Evolutionary conservation across 768 basidiomycete genomes (phyloP), one percentile per base, ranked within the genome.

Genomic region (Filobasidium wieringae): DNA sequence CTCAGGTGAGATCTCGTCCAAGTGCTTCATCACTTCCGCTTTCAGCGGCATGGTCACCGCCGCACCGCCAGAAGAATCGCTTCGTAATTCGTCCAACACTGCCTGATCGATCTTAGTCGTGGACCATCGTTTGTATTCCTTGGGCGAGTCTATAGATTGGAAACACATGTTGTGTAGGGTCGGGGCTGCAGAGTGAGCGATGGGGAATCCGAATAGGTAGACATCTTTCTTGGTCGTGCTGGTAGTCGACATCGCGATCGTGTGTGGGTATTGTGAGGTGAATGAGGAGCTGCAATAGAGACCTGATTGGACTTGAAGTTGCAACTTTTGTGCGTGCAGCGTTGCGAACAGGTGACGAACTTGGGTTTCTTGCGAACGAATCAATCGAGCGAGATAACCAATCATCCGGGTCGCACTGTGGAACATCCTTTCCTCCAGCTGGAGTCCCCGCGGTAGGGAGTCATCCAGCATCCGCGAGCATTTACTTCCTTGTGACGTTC

Each of bases 31-130:
- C 2, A 57, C 59, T n/a, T 51, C 58, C n/a, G 60, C 50, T 41
- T 68, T 68, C 60, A 63, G 53, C 12, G 67, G 67, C 67, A 66
- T 68, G 17, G 66, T 66, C 17, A 66, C 63, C 56, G 56, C 43
- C 8, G 47, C 43, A 7, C 56, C 56, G 12, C 56, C 56, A 8
- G 34, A 57, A 7, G 26, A 26, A 4, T 50, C 36, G 11, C 31
- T 37, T 27, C 36, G 31, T 4, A 57, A 14, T 34, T 49, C 49
- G 19, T 57, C 56, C 11, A 57, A 3, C 15, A 57, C 45, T 27
- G 24, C 19, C n/a, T 57, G 17, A 26, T 49, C 24, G 31, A 57
- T 34, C 32, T 50, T 36, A 5, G 26, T 63, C 60, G 57, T 61
- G 45, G 12, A 59, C 56, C 56, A 57, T 30, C n/a, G 36, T 5